Conservation (phyloP, 78 protist species). For the Isochrysis galbana region DNA sequence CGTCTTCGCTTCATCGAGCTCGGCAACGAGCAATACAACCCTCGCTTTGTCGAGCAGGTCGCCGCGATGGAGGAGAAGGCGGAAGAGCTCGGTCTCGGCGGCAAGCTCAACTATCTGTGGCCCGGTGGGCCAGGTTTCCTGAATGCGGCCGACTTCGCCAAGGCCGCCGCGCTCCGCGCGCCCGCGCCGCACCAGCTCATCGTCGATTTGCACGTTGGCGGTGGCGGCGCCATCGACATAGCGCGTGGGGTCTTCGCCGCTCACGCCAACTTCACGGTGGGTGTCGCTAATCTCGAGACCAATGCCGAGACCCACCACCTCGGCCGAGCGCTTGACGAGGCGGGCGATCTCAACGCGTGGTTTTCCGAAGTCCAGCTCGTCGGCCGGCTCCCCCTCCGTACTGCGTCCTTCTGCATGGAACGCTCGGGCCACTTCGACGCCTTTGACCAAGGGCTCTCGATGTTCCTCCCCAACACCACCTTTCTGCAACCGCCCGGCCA, state of each 20-base stretch:
- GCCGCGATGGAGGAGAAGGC: constrained; percentile 6
- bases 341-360: background rate
- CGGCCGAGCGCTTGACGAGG: background rate
- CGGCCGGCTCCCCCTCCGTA: background rate
- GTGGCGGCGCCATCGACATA: background rate
- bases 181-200: background rate
- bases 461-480: background rate
- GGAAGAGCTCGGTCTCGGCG: background rate
- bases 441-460: background rate
- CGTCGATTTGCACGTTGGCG: background rate
- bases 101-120: background rate
- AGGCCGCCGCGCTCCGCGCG: background rate
- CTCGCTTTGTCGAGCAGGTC: background rate
- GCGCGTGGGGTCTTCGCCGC: background rate
- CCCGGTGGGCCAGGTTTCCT: too few species aligned
- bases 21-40: background rate
- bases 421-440: background rate
- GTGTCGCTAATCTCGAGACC: background rate
- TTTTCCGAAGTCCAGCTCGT: background rate
- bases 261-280: background rate
- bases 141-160: too few species aligned
- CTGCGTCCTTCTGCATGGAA: background rate
- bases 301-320: background rate
- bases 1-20: background rate
- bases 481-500: background rate